A percentile compares a stretch with the other conserved stretches of the same genome.
Evolutionary conservation across 2,329 filamentous ascomycete species (phyloP).

Genomic region (Stachybotrys echinatus): DNA sequence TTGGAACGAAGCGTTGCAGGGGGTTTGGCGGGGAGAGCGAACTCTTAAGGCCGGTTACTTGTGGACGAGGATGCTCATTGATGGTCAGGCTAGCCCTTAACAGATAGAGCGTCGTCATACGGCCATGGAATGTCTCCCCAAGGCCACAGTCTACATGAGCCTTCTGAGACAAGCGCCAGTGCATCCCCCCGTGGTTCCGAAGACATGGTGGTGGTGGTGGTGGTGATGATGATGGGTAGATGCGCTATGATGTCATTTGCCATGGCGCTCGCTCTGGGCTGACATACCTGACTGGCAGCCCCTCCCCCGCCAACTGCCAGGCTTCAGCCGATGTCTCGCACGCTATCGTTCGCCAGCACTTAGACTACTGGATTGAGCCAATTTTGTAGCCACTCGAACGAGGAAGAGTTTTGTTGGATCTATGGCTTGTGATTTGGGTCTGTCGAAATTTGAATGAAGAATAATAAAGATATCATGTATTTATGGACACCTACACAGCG

Average conservation of each 20-base stretch:
- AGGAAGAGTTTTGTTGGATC: too few species aligned
- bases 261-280: neutral
- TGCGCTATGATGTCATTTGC: constrained; percentile 28
- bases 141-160: neutral
- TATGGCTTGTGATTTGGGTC: too few species aligned
- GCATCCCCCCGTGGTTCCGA: neutral
- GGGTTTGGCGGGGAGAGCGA: neutral
- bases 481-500: too few species aligned
- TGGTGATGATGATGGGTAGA: neutral
- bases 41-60: neutral
- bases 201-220: neutral
- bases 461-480: too few species aligned
- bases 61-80: neutral
- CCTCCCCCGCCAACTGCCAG: constrained; percentile 1
- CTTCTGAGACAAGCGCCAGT: neutral
- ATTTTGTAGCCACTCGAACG: too few species aligned
- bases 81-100: neutral
- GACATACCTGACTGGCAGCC: constrained; percentile 3
- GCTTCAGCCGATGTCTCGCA: too few species aligned
- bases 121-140: neutral
- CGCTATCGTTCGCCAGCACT: too few species aligned
- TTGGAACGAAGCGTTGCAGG: neutral
- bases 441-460: too few species aligned
- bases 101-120: neutral
- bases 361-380: too few species aligned